Conservation (phyloP, 441 rosid genomes). For the Populus hybrid region DNA sequence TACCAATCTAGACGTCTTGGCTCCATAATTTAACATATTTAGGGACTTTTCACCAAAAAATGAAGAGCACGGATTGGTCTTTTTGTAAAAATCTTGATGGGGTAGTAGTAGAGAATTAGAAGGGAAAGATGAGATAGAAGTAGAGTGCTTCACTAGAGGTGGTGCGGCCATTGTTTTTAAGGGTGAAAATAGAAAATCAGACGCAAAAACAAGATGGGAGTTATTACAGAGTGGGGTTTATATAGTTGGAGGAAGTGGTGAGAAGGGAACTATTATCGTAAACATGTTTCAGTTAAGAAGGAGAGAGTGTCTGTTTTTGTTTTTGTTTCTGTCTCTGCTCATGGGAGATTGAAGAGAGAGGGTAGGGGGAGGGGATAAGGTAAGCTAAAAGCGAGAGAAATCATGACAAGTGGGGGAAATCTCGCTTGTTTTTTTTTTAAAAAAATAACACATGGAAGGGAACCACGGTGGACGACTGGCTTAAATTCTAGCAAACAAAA, state of each 20-base stretch:
- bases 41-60: constrained; percentile 35
- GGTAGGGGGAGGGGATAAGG: constrained; percentile 7
- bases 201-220: background rate
- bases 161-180: constrained; percentile 47
- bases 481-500: too few relatives aligned
- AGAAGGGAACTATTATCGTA: background rate
- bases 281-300: background rate
- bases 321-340: background rate
- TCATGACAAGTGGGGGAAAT: background rate
- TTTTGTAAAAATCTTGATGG: constrained; percentile 13
- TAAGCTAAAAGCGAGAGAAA: background rate
- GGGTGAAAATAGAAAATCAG: background rate
- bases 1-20: constrained; percentile 26
- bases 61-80: constrained; percentile 38
- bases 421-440: too few relatives aligned
- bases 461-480: too few relatives aligned
- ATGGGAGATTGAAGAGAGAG: background rate
- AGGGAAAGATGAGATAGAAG: constrained; percentile 36
- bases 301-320: background rate
- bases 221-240: background rate
- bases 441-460: too few relatives aligned
- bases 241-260: background rate
- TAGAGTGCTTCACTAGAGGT: constrained; percentile 29
- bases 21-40: constrained; percentile 9
- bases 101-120: constrained; percentile 36